Evolutionary conservation across 192 early-diverging fungal genomes (phyloP), one percentile per base, ranked within the genome.

Genomic region (Gamsiella multidivaricata): DNA sequence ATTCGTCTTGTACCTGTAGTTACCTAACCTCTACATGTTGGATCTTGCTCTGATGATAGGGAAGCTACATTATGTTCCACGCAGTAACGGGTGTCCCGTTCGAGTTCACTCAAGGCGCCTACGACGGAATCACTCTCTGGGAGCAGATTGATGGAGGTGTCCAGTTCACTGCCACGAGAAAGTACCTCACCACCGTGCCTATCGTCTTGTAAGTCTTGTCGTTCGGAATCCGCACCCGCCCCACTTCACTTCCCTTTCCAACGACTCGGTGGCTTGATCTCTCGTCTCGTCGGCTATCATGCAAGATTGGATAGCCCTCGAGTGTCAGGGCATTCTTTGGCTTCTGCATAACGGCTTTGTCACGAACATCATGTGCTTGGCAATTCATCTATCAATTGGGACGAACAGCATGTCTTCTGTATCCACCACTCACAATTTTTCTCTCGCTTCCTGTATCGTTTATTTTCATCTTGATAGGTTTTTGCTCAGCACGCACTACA

Each of bases 91-190:
- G 96, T n/a, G 94, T 94, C 22, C 97, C 97, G 37, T 99, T 97
- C 69, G 92, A 94, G 68, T 88, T 95, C 32, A 93, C 95, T 70
- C 95, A 97, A 82, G 95, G 95, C 50, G 96, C 94, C 4, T 97
- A 93, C 61, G 93, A 95, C 73, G 93, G 92, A 54, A 79, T 97
- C 42, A 99, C 96, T 20, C 87, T 99, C 46, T 99, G 97, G 97
- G 96, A 99, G 81, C 97, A 99, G 85, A 97, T 99, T 78, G 97
- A 99, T 84, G 91, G 95, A 64, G 96, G 96, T 36, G 93, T 91
- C 51, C 94, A 98, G 69, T 98, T 97, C 80, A 99, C 97, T 31
- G 94, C 96, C n/a, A 93, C 96, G 64, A 95, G 96, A 80, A 99
- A 99, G 80, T 99, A 95, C 79, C 83, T 98, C 43, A 98, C 95